Evolutionary conservation across 169 alveolate genomes (phyloP).

Genomic region (Plasmodium coatneyi): DNA sequence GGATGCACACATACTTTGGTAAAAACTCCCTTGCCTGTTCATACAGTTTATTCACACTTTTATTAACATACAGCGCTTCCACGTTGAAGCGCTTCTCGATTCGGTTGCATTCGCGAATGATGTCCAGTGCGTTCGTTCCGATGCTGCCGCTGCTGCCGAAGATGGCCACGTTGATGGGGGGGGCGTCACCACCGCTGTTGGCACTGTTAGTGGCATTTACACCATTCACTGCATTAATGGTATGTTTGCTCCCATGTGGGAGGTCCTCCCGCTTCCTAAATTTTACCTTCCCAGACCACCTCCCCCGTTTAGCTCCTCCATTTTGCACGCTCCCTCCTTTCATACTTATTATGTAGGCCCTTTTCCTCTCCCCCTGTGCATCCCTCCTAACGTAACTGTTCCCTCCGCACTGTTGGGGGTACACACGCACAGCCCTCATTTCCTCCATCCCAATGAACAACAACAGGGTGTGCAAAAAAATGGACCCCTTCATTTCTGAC

Average conservation of each 20-base stretch:
- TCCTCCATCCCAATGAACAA: background rate
- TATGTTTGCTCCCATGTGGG: background rate
- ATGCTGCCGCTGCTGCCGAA: slow-evolving; percentile 89
- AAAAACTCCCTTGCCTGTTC: slow-evolving; percentile 81
- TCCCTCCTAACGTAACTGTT: background rate
- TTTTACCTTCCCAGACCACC: background rate
- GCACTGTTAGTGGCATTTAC: background rate
- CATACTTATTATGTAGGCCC: slow-evolving; percentile 17
- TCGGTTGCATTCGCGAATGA: slow-evolving; percentile 77
- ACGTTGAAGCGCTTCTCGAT: slow-evolving; percentile 79
- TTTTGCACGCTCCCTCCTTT: background rate
- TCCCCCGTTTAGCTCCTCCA: background rate
- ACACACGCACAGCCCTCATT: background rate
- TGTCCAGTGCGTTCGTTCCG: slow-evolving; percentile 86
- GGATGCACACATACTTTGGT: slow-evolving; percentile 79
- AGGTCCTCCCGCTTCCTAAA: background rate
- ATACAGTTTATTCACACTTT: slow-evolving; percentile 76
- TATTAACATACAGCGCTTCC: slow-evolving; percentile 86
- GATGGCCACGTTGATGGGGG: slow-evolving; percentile 55
- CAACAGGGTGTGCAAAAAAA: background rate
- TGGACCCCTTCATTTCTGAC: background rate
- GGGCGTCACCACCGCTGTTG: background rate
- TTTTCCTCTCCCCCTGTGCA: background rate
- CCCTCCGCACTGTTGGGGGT: background rate
- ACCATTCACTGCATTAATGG: background rate